A percentile compares a stretch with the other conserved stretches of the same genome.
Conservation (phyloP, 345 rosid genomes). For the Populus davidiana region DNA sequence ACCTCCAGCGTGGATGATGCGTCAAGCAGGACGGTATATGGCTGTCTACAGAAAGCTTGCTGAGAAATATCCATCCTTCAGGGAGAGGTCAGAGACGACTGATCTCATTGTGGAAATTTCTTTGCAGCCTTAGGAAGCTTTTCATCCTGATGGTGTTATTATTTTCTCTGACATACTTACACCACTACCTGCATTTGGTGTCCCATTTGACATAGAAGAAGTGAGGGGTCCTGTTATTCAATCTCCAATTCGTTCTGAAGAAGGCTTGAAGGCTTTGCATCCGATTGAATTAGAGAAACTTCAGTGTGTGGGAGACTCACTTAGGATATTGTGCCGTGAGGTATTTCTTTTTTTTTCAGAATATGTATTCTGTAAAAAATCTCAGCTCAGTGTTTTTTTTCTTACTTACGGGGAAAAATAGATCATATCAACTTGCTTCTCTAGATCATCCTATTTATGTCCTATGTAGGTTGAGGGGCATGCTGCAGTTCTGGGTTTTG, state of each 20-base stretch:
- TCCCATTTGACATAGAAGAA: conserved; percentile 93
- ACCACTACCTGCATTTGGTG: conserved; percentile 88
- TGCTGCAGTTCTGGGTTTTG: conserved; percentile 84
- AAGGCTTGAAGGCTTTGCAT: conserved; percentile 64
- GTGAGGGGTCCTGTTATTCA: conserved; percentile 80
- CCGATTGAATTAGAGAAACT: conserved; percentile 73
- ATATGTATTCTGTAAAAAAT: conserved; percentile 9
- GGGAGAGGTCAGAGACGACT: conserved; percentile 91
- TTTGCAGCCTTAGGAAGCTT: conserved; percentile 95
- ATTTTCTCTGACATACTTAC: conserved; percentile 95
- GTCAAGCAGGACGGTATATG: conserved; percentile 99
- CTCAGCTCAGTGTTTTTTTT: background rate
- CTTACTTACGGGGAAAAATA: background rate
- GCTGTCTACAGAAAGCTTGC: conserved; percentile 93
- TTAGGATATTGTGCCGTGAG: conserved; percentile 71
- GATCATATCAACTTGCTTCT: background rate
- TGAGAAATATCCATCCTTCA: conserved; percentile 86
- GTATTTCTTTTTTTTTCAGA: conserved; percentile 29
- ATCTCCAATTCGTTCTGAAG: conserved; percentile 64
- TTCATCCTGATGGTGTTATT: conserved; percentile 85
- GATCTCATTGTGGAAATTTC: conserved; percentile 92
- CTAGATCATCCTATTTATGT: conserved; percentile 9
- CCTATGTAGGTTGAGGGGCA: conserved; percentile 56
- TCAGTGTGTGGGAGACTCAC: conserved; percentile 71
- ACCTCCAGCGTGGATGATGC: conserved; percentile 99